Percentiles rank a stretch among this genome's conserved stretches.
Conservation (phyloP, 2,329 filamentous ascomycete genomes). For the Microsporum canis region DNA sequence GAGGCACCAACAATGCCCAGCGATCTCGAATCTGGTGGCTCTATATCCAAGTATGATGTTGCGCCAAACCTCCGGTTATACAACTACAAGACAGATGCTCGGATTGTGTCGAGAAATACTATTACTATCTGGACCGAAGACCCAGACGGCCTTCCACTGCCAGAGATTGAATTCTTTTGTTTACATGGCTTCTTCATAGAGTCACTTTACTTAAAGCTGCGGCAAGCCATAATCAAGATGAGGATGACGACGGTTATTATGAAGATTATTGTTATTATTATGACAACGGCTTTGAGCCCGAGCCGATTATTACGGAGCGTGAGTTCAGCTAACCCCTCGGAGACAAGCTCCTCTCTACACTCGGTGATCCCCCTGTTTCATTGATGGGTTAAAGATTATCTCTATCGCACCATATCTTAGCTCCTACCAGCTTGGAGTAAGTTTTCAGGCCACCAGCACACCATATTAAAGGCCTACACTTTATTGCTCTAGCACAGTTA, state of each 20-base stretch:
- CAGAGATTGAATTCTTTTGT: not conserved
- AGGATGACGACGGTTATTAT: not conserved
- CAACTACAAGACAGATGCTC: not conserved
- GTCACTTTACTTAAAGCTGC: not conserved
- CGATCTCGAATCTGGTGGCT: not conserved
- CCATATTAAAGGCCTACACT: too few relatives aligned
- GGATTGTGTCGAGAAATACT: slow-evolving; percentile 1
- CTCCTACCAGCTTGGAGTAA: too few relatives aligned
- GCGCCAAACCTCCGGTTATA: not conserved
- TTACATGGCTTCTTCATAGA: slow-evolving; percentile 6
- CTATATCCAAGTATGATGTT: not conserved
- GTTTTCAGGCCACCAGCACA: too few relatives aligned
- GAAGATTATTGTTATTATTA: too few relatives aligned
- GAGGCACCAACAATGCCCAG: not conserved
- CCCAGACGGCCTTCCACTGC: not conserved
- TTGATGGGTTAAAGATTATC: too few relatives aligned
- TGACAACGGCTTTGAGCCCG: not conserved
- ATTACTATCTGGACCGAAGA: slow-evolving; percentile 5
- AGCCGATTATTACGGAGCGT: too few relatives aligned
- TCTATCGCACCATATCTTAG: too few relatives aligned
- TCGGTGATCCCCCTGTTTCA: too few relatives aligned
- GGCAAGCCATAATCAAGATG: slow-evolving; percentile 2
- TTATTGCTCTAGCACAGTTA: too few relatives aligned
- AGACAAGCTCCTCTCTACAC: too few relatives aligned
- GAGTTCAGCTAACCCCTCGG: too few relatives aligned